Conservation (phyloP, 1,284 basidiomycete genomes). For the Psilocybe mexicana region DNA sequence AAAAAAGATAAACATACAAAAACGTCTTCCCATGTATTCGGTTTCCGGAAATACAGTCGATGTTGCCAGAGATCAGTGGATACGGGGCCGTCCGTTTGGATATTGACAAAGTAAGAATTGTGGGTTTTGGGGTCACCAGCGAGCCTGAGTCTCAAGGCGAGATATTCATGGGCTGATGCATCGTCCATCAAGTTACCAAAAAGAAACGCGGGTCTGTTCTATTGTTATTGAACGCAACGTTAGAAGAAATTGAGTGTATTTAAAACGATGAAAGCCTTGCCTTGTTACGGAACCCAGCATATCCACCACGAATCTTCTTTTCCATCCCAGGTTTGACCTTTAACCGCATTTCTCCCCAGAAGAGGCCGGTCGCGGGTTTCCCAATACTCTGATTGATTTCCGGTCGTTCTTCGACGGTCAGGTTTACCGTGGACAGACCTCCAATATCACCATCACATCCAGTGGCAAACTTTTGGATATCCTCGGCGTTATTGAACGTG, state of each 20-base stretch:
- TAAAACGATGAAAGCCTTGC: constrained; percentile 24
- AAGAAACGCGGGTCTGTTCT: constrained; percentile 64
- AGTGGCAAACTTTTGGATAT: constrained; percentile 63
- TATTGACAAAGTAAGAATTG: constrained; percentile 84
- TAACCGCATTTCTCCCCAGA: constrained; percentile 76
- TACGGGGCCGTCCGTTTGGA: constrained; percentile 82
- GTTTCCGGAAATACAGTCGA: constrained; percentile 72
- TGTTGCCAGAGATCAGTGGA: constrained; percentile 89
- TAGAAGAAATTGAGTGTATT: not conserved
- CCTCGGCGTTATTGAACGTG: constrained; percentile 58
- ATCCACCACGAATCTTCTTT: constrained; percentile 69
- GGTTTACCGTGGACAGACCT: constrained; percentile 73
- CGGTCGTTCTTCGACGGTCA: constrained; percentile 58
- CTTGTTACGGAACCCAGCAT: constrained; percentile 84
- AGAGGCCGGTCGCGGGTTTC: constrained; percentile 54
- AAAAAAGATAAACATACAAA: constrained; percentile 52
- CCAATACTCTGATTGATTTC: constrained; percentile 41
- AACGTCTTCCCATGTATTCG: constrained; percentile 82
- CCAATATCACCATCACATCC: constrained; percentile 88
- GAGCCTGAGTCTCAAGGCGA: constrained; percentile 75
- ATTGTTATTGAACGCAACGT: not conserved
- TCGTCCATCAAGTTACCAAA: constrained; percentile 85
- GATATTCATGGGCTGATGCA: constrained; percentile 75
- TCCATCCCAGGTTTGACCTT: constrained; percentile 62
- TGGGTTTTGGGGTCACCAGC: constrained; percentile 69